A percentile compares a stretch with the other conserved stretches of the same genome.
Conservation (phyloP, 306 rosid genomes). For the Alnus rubra region DNA sequence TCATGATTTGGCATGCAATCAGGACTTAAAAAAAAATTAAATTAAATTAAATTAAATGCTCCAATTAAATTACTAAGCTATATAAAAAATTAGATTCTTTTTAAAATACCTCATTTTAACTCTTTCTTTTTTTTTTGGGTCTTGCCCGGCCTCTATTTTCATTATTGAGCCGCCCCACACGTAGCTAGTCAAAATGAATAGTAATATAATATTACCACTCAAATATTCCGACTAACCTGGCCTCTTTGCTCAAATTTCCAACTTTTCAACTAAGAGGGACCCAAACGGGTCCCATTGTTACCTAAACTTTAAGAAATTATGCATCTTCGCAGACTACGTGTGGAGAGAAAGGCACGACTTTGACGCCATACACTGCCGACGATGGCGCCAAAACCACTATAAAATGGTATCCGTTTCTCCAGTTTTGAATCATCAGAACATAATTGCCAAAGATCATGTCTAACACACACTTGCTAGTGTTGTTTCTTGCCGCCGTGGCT, state of each 20-base stretch:
- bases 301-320: not conserved
- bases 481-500: not conserved
- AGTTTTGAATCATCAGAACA: not conserved
- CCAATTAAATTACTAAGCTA: no score
- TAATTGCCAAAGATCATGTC: not conserved
- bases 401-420: not conserved
- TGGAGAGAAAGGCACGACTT: not conserved
- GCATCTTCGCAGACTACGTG: not conserved
- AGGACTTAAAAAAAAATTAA: no score
- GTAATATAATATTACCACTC: no score
- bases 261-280: not conserved
- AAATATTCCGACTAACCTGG: not conserved
- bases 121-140: no score
- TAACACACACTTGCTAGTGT: not conserved
- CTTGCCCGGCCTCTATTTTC: no score
- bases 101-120: not conserved
- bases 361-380: not conserved
- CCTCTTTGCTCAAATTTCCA: not conserved
- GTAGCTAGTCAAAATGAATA: not conserved
- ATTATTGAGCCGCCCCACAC: no score
- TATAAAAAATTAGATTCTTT: no score
- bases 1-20: no score
- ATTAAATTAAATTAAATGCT: no score
- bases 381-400: not conserved
- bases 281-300: not conserved